phyloP scores from a whole-genome alignment of 331 rosid genomes.

The Telfairia occidentalis region DNA sequence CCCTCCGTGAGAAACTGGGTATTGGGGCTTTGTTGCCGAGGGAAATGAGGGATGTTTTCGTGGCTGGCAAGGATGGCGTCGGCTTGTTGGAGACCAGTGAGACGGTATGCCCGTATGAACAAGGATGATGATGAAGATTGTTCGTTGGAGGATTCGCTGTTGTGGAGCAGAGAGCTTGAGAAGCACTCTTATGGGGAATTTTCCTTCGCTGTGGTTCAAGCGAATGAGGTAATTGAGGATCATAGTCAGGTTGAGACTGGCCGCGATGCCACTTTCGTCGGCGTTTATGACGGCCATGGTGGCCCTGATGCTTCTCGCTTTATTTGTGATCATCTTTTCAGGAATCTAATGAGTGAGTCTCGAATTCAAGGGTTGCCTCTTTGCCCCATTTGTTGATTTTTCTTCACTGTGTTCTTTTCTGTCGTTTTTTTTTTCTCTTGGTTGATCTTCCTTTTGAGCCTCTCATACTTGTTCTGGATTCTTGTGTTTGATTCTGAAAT shows the following conservation, averaged over 20 bases:
- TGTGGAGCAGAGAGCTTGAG: slow-evolving; percentile 60
- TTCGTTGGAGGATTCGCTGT: slow-evolving; percentile 33
- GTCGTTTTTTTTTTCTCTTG: neutral
- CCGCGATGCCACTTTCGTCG: slow-evolving; percentile 50
- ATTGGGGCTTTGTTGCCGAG: slow-evolving; percentile 22
- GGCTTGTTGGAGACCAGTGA: slow-evolving; percentile 76
- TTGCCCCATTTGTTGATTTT: neutral
- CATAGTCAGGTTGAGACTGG: slow-evolving; percentile 77
- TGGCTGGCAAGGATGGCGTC: slow-evolving; percentile 80
- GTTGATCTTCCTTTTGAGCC: neutral
- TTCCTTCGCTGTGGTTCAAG: slow-evolving; percentile 72
- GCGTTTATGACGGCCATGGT: slow-evolving; percentile 39
- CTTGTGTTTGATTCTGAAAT: neutral
- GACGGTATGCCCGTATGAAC: slow-evolving; percentile 76
- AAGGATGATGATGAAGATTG: slow-evolving; percentile 48
- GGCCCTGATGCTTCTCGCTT: slow-evolving; percentile 51
- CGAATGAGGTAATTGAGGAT: slow-evolving; percentile 64
- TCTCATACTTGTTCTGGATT: neutral
- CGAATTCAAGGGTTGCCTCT: neutral
- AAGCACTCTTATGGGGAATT: slow-evolving; percentile 51
- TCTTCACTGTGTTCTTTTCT: neutral
- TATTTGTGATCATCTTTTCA: slow-evolving; percentile 48
- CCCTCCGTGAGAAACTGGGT: neutral
- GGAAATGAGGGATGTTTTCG: slow-evolving; percentile 99
- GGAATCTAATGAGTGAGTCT: slow-evolving; percentile 41